These are phyloP conservation scores for Kandelia obovata DNA, from an alignment of 345 rosid genomes.

Conservation along the genomic window DNA sequence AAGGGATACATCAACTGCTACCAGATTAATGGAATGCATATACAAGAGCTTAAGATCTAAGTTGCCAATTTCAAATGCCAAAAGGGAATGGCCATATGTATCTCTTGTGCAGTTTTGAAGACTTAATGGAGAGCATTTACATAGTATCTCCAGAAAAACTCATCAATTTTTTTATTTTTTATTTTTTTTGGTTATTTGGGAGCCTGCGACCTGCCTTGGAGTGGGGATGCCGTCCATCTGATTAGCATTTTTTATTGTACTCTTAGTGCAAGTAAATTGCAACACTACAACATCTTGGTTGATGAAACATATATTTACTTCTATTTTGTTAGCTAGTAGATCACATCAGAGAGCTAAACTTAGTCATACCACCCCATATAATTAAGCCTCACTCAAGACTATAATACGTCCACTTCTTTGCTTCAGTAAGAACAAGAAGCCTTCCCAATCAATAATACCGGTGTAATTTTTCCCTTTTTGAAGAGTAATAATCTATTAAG, in stretches of 20 bases:
- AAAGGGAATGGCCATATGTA: no score
- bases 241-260: no score
- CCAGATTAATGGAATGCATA: no score
- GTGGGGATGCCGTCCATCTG: no score
- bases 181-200: no score
- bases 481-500: not conserved
- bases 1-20: no score
- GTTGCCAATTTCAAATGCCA: not conserved
- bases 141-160: not conserved
- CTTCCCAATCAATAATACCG: not conserved
- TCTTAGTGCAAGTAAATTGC: no score
- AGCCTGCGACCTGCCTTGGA: no score
- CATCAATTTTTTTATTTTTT: no score
- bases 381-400: not conserved
- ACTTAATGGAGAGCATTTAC: no score
- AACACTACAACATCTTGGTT: no score
- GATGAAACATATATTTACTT: not conserved
- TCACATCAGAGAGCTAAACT: not conserved
- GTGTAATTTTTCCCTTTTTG: not conserved
- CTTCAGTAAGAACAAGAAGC: not conserved
- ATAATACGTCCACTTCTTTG: not conserved
- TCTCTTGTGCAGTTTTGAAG: no score
- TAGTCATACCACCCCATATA: not conserved
- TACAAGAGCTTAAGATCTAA: not conserved
- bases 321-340: not conserved